Evolutionary conservation across 495 filamentous ascomycete genomes (phyloP).

Genomic region (Annulohypoxylon moriforme): DNA sequence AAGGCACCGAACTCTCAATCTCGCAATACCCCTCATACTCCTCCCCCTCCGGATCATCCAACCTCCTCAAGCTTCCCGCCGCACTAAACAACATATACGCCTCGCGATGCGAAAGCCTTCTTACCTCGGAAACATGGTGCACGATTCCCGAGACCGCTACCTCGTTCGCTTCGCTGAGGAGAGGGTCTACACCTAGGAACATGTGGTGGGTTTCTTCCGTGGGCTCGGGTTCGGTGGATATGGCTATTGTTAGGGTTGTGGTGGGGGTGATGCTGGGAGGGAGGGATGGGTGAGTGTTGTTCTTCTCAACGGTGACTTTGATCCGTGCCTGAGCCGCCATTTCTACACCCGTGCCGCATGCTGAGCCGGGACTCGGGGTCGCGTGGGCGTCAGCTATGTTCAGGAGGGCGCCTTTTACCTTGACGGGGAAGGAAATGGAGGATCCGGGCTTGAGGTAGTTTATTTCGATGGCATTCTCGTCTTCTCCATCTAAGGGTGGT

Average conservation of each 20-base stretch:
- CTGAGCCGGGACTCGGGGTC: not conserved
- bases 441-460: not conserved
- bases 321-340: not conserved
- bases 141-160: not conserved
- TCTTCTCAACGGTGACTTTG: not conserved
- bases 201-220: not conserved
- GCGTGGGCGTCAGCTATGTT: not conserved
- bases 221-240: no score
- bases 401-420: not conserved
- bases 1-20: not conserved
- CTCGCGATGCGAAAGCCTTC: not conserved
- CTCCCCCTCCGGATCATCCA: not conserved
- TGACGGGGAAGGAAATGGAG: not conserved
- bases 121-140: not conserved
- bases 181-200: not conserved
- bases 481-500: not conserved
- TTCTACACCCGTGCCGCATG: not conserved
- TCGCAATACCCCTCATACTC: not conserved
- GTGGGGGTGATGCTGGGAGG: not conserved
- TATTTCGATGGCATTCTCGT: not conserved
- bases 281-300: not conserved
- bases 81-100: not conserved
- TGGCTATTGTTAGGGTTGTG: no score
- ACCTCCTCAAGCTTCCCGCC: not conserved
- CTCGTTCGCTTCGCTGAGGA: not conserved